phyloP scores from a whole-genome alignment of 2,329 filamentous ascomycete genomes.

The Cytospora chrysosperma region DNA sequence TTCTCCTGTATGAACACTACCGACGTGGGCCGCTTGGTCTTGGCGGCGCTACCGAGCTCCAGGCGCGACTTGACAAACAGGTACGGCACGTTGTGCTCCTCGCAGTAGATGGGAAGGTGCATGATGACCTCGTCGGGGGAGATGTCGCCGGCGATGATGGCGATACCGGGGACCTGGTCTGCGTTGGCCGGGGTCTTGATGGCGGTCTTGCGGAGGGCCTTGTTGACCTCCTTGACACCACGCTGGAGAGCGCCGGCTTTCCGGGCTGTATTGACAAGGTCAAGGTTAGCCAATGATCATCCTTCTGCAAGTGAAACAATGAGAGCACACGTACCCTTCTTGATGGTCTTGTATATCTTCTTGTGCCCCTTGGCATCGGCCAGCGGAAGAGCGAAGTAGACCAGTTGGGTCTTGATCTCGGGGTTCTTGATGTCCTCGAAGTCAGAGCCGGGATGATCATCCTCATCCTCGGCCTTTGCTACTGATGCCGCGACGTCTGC shows the following conservation, averaged over 20 bases:
- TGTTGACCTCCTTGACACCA: slow-evolving; percentile 98
- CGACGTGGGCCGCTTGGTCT: slow-evolving; percentile 93
- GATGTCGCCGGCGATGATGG: slow-evolving; percentile 95
- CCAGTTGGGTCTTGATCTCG: slow-evolving; percentile 52
- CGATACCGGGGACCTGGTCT: slow-evolving; percentile 63
- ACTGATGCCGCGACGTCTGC: slow-evolving; percentile 50
- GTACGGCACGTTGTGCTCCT: slow-evolving; percentile 97
- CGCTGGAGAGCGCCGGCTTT: slow-evolving; percentile 95
- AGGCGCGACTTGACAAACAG: slow-evolving; percentile 91
- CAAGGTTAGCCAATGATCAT: slow-evolving; percentile 8
- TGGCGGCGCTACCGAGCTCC: slow-evolving; percentile 88
- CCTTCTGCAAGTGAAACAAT: not conserved
- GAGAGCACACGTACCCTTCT: slow-evolving; percentile 51
- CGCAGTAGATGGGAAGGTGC: slow-evolving; percentile 95
- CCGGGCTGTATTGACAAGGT: slow-evolving; percentile 61
- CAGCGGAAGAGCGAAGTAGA: slow-evolving; percentile 80
- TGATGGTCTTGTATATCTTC: slow-evolving; percentile 64
- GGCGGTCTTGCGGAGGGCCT: slow-evolving; percentile 91
- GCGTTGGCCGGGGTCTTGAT: slow-evolving; percentile 62
- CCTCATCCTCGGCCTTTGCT: slow-evolving; percentile 43
- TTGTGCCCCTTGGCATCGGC: slow-evolving; percentile 74
- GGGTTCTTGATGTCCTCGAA: slow-evolving; percentile 41
- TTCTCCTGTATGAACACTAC: slow-evolving; percentile 84
- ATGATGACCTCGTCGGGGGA: slow-evolving; percentile 98
- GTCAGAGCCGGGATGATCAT: slow-evolving; percentile 33